A percentile compares a stretch with the other conserved stretches of the same genome.
phyloP scores from a whole-genome alignment of 305 asterid species.

The Fraxinus xanthoxyloides region DNA sequence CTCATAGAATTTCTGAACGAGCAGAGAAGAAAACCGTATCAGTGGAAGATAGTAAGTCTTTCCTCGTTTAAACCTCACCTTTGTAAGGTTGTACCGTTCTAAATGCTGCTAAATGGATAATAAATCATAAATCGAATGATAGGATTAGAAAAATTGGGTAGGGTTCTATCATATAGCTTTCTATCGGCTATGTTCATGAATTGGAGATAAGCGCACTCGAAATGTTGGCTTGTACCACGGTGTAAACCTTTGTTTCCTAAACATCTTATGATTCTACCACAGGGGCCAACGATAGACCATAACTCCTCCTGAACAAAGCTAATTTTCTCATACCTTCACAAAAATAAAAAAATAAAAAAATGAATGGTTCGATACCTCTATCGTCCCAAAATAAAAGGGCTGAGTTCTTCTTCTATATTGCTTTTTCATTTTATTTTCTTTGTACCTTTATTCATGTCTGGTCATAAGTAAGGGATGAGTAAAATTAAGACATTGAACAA shows the following conservation, averaged over 20 bases:
- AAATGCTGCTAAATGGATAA: background rate
- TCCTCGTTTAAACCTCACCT: background rate
- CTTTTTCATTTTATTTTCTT: background rate
- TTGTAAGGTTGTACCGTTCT: background rate
- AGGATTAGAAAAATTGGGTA: background rate
- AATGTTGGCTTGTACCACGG: background rate
- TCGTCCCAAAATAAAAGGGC: background rate
- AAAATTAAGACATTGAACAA: background rate
- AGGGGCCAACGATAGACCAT: background rate
- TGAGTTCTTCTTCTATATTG: background rate
- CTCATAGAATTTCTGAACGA: background rate
- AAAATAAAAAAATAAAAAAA: background rate
- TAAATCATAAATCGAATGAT: background rate
- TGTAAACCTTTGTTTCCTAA: background rate
- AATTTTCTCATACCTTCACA: background rate
- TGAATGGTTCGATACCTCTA: background rate
- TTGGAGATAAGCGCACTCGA: background rate
- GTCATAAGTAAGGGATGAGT: background rate
- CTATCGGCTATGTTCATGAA: background rate
- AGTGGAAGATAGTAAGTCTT: background rate
- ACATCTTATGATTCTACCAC: background rate
- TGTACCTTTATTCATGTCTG: background rate
- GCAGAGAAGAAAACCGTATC: background rate
- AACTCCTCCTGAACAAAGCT: background rate
- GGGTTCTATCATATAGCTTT: background rate